These are phyloP conservation scores for Crucibulum laeve DNA, from an alignment of 768 basidiomycete species.

Conservation along the genomic window DNA sequence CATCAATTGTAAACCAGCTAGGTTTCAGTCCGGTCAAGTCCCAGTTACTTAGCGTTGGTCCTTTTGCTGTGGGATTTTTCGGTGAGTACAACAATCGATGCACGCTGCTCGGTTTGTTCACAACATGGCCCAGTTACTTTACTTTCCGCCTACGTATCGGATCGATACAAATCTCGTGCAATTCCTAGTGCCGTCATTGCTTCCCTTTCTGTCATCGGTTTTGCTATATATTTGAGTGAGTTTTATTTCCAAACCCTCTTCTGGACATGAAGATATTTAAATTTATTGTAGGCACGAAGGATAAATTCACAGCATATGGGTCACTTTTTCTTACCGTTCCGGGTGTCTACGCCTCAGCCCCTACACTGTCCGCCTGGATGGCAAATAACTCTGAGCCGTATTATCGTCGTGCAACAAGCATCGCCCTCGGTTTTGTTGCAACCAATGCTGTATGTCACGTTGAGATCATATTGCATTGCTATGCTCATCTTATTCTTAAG, in stretches of 20 bases:
- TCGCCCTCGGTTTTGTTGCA: conserved; percentile 28
- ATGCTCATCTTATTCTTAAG: conserved; percentile 11
- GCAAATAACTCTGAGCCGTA: conserved; percentile 33
- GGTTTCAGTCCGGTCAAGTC: conserved; percentile 25
- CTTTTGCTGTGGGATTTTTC: conserved; percentile 30
- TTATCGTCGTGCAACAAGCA: conserved; percentile 29
- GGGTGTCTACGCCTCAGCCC: conserved; percentile 25
- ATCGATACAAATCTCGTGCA: conserved; percentile 19
- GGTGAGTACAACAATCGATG: conserved; percentile 14
- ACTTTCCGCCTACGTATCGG: conserved; percentile 19
- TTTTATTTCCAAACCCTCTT: neutral
- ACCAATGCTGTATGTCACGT: conserved; percentile 24
- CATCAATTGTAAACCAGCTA: conserved; percentile 32
- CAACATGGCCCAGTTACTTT: conserved; percentile 17
- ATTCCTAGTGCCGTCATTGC: conserved; percentile 18
- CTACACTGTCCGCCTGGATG: conserved; percentile 28
- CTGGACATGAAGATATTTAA: neutral
- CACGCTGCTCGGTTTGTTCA: too few relatives aligned
- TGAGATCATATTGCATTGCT: neutral
- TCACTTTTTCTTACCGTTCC: conserved; percentile 30
- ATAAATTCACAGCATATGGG: conserved; percentile 24
- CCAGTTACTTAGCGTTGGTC: conserved; percentile 32
- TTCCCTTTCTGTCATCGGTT: conserved; percentile 23
- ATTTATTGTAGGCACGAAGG: conserved; percentile 12
- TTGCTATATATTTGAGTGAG: conserved; percentile 23